Evolutionary conservation across 148 eudicot genomes (phyloP).

Genomic region (Rhododendron ovatum): DNA sequence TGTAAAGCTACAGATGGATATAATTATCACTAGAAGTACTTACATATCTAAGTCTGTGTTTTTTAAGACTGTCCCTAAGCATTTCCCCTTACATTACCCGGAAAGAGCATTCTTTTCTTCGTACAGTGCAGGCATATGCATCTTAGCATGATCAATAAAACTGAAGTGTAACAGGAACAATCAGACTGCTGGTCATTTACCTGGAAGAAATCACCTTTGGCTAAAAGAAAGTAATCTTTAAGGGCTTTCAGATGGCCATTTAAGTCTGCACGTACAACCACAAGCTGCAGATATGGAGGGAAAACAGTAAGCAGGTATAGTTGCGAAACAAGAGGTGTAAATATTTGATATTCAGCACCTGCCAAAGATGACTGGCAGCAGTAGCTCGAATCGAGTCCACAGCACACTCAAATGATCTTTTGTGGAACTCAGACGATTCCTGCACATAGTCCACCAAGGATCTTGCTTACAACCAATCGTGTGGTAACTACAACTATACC

Average conservation of each 20-base stretch:
- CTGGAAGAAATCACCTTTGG: conserved; percentile 99
- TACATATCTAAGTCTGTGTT: neutral
- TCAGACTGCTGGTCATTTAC: conserved; percentile 31
- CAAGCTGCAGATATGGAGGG: conserved; percentile 60
- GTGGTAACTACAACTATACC: neutral
- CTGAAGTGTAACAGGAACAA: neutral
- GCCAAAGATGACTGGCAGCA: conserved; percentile 99
- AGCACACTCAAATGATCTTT: conserved; percentile 89
- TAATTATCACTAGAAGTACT: neutral
- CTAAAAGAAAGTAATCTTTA: conserved; percentile 91
- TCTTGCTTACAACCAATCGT: neutral
- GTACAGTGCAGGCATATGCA: neutral
- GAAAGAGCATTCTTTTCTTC: neutral
- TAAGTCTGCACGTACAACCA: conserved; percentile 92
- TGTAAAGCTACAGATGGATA: neutral
- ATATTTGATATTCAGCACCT: conserved; percentile 39
- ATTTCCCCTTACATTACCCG: neutral
- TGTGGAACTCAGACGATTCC: conserved; percentile 97
- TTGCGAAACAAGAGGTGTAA: neutral
- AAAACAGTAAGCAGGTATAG: conserved; percentile 14
- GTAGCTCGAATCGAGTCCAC: conserved; percentile 76
- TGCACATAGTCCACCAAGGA: conserved; percentile 22
- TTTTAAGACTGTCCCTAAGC: neutral
- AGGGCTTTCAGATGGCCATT: conserved; percentile 96
- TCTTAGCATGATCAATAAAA: neutral